A percentile compares a stretch with the other conserved stretches of the same genome.
These are phyloP conservation scores for Hortaea sp. DNA, from an alignment of 2,329 filamentous ascomycete species.

Conservation along the genomic window DNA sequence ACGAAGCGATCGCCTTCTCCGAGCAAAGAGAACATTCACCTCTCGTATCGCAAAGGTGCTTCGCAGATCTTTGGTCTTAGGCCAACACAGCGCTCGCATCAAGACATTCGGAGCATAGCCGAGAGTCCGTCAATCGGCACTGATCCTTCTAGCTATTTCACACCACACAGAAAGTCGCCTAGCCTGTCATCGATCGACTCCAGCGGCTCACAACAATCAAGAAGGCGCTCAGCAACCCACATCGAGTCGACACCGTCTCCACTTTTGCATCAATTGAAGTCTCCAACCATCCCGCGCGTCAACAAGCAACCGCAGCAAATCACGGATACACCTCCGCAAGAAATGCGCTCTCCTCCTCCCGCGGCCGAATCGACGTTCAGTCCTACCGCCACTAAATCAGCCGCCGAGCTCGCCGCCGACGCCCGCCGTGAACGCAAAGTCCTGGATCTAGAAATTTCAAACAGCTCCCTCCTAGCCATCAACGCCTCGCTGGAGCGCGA, in stretches of 20 bases:
- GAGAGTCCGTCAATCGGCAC: not conserved
- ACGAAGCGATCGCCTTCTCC: slow-evolving; percentile 32
- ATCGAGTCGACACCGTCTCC: slow-evolving; percentile 12
- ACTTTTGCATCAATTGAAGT: slow-evolving; percentile 10
- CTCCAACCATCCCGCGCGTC: slow-evolving; percentile 6
- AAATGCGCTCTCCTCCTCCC: slow-evolving; percentile 6
- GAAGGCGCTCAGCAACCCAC: slow-evolving; percentile 21
- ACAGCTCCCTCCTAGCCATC: slow-evolving; percentile 88
- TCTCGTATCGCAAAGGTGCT: slow-evolving; percentile 40
- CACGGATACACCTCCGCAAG: slow-evolving; percentile 14
- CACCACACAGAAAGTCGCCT: slow-evolving; percentile 22
- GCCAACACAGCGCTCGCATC: slow-evolving; percentile 8
- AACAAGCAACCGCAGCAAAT: slow-evolving; percentile 16
- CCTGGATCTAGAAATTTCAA: slow-evolving; percentile 90
- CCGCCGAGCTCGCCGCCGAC: slow-evolving; percentile 73
- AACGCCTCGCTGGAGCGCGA: slow-evolving; percentile 88
- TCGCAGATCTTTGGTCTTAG: slow-evolving; percentile 36
- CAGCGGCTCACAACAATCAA: slow-evolving; percentile 21
- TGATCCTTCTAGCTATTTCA: slow-evolving; percentile 5
- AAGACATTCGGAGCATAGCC: not conserved
- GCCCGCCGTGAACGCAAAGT: slow-evolving; percentile 90
- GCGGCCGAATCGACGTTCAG: slow-evolving; percentile 18
- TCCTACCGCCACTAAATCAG: slow-evolving; percentile 30
- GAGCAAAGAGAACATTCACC: slow-evolving; percentile 37
- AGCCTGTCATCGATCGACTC: slow-evolving; percentile 40